These are phyloP conservation scores for Coemansia guatemalensis DNA, from an alignment of 192 early-diverging fungal species.

Conservation along the genomic window DNA sequence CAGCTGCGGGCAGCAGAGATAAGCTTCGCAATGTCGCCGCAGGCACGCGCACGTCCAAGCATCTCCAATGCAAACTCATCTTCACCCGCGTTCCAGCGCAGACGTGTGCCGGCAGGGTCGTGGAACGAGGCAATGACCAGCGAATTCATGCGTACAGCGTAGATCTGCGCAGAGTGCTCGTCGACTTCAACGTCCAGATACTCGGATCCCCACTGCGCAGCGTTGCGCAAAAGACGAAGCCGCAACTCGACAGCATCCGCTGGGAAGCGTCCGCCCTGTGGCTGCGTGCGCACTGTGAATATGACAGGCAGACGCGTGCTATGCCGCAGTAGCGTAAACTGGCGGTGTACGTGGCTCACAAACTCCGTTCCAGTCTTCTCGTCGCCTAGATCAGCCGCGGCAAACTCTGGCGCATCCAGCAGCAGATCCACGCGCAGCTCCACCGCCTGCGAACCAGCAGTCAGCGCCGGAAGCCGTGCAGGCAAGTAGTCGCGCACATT, in stretches of 20 bases:
- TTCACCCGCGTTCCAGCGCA: conserved; percentile 36
- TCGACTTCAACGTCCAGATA: conserved; percentile 87
- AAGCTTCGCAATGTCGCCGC: conserved; percentile 90
- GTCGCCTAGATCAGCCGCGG: conserved; percentile 19
- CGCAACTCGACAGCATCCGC: conserved; percentile 57
- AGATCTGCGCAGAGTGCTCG: conserved; percentile 7
- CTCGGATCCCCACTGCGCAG: conserved; percentile 87
- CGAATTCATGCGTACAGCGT: conserved; percentile 51
- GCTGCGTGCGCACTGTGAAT: conserved; percentile 86
- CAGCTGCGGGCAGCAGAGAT: conserved; percentile 76
- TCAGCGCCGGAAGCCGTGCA: conserved; percentile 59
- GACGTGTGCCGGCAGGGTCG: conserved; percentile 61
- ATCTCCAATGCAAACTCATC: conserved; percentile 46
- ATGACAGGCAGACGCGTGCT: conserved; percentile 77
- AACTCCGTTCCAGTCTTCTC: conserved; percentile 20
- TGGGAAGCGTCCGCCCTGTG: conserved; percentile 87
- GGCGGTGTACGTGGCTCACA: conserved; percentile 69
- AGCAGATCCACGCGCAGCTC: conserved; percentile 94
- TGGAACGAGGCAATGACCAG: conserved; percentile 89
- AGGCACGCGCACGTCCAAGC: conserved; percentile 51
- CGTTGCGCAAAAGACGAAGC: conserved; percentile 67
- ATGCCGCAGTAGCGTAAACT: conserved; percentile 74
- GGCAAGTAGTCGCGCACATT: conserved; percentile 59
- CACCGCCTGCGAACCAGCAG: conserved; percentile 82
- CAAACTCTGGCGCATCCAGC: conserved; percentile 44